phyloP scores from a whole-genome alignment of 345 rosid species.

The Populus nigra region DNA sequence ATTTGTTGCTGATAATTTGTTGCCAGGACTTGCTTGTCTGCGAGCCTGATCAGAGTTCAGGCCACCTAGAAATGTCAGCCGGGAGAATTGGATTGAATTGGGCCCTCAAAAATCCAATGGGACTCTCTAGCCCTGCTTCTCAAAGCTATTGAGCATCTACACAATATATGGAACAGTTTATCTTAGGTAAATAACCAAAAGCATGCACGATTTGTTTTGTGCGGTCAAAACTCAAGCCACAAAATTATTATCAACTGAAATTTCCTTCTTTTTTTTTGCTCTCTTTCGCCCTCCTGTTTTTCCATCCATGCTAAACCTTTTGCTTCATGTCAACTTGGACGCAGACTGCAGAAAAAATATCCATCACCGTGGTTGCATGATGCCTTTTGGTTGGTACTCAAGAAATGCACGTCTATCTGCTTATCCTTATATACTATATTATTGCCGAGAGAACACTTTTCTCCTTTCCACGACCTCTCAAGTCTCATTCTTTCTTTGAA shows the following conservation, averaged over 20 bases:
- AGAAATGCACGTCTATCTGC: conserved; percentile 2
- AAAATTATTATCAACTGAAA: not conserved
- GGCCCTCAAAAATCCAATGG: too few relatives aligned
- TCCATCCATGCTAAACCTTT: not conserved
- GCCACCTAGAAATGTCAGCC: too few relatives aligned
- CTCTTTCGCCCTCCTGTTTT: not conserved
- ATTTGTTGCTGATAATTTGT: too few relatives aligned
- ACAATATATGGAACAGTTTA: not conserved
- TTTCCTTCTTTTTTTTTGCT: too few relatives aligned
- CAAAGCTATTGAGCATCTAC: not conserved
- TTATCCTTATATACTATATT: conserved; percentile 8
- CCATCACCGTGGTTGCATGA: not conserved
- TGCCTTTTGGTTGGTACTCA: conserved; percentile 29
- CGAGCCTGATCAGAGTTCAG: too few relatives aligned
- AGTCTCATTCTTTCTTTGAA: not conserved
- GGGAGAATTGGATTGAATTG: too few relatives aligned
- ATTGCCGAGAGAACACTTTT: not conserved
- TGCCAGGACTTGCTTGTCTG: too few relatives aligned
- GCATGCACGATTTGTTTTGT: too few relatives aligned
- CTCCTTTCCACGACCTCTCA: not conserved
- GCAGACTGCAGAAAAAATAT: not conserved
- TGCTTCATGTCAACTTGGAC: not conserved
- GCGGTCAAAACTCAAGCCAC: not conserved
- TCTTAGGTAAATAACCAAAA: too few relatives aligned
- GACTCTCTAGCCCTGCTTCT: not conserved